Conservation (phyloP, 2,329 filamentous ascomycete species). For the Paracorniculantispora psalliotae region DNA sequence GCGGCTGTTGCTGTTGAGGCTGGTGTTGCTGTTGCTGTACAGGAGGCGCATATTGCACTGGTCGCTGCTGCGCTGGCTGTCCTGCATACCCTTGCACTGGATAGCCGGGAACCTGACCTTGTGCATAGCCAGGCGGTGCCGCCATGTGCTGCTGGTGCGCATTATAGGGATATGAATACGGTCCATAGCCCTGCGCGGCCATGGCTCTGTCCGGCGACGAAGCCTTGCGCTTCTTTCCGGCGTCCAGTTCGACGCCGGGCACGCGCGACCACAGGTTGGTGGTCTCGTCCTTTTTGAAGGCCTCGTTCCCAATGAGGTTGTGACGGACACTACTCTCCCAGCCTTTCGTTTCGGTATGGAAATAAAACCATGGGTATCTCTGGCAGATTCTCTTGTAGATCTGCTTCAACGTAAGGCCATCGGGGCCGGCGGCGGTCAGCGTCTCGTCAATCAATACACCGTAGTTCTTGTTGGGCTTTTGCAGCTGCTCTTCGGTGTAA, state of each 20-base stretch:
- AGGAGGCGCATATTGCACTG: background rate
- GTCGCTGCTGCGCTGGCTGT: slow-evolving; percentile 17
- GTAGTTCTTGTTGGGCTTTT: slow-evolving; percentile 60
- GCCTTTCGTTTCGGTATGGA: slow-evolving; percentile 57
- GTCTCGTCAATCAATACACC: slow-evolving; percentile 57
- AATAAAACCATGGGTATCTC: slow-evolving; percentile 56
- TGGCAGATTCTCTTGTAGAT: slow-evolving; percentile 58
- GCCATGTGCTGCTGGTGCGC: slow-evolving; percentile 29
- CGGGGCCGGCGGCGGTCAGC: slow-evolving; percentile 47
- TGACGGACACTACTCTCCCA: slow-evolving; percentile 63
- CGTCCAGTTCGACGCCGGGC: slow-evolving; percentile 53
- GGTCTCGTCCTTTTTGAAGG: slow-evolving; percentile 54
- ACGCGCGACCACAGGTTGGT: slow-evolving; percentile 54
- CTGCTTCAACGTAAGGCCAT: slow-evolving; percentile 55
- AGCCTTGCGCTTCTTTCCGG: slow-evolving; percentile 56
- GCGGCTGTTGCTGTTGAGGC: slow-evolving; percentile 20
- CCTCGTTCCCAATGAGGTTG: slow-evolving; percentile 58
- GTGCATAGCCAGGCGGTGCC: slow-evolving; percentile 29
- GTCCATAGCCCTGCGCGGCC: slow-evolving; percentile 33
- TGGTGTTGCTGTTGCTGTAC: slow-evolving; percentile 22
- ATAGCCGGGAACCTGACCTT: slow-evolving; percentile 28
- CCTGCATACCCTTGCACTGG: slow-evolving; percentile 28
- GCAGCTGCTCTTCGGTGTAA: slow-evolving; percentile 53
- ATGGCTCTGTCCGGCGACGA: slow-evolving; percentile 46
- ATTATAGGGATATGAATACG: slow-evolving; percentile 32